Evolutionary conservation across 352 stramenopile species (phyloP).

Genomic region (Phytophthora pistaciae): DNA sequence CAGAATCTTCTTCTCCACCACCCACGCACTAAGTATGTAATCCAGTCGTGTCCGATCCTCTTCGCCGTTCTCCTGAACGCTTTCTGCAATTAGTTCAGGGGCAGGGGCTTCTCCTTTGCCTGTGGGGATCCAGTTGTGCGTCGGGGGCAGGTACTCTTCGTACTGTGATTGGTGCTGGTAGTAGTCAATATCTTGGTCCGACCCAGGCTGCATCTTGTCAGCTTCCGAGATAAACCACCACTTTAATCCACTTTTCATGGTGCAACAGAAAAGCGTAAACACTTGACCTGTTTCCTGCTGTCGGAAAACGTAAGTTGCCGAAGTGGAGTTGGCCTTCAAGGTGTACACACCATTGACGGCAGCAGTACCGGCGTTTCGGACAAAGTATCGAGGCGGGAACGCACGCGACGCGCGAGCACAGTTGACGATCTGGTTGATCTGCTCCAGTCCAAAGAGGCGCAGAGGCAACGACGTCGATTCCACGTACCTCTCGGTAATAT

Average conservation of each 20-base stretch:
- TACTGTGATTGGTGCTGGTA: conserved; percentile 98
- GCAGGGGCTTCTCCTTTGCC: conserved; percentile 76
- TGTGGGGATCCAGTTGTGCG: conserved; percentile 90
- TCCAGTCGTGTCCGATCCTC: conserved; percentile 70
- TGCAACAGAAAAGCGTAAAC: conserved; percentile 97
- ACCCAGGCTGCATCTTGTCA: conserved; percentile 97
- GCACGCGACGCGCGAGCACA: conserved; percentile 82
- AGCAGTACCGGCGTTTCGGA: conserved; percentile 90
- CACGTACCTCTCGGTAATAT: conserved; percentile 87
- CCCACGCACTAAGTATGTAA: conserved; percentile 78
- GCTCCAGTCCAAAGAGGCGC: conserved; percentile 95
- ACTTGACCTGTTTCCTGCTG: conserved; percentile 76
- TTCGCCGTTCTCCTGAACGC: conserved; percentile 60
- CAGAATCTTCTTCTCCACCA: conserved; percentile 77
- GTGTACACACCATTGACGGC: conserved; percentile 95
- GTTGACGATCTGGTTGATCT: conserved; percentile 94
- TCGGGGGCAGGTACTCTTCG: conserved; percentile 94
- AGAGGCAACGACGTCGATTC: conserved; percentile 93
- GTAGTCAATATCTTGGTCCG: conserved; percentile 99
- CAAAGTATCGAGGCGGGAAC: conserved; percentile 89
- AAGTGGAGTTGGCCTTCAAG: conserved; percentile 77
- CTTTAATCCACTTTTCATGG: conserved; percentile 98
- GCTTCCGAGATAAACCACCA: conserved; percentile 99
- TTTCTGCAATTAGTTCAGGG: conserved; percentile 77
- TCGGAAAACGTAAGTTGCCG: conserved; percentile 79